These are phyloP conservation scores for Clavaria fumosa DNA, from an alignment of 768 basidiomycete species.

Conservation along the genomic window DNA sequence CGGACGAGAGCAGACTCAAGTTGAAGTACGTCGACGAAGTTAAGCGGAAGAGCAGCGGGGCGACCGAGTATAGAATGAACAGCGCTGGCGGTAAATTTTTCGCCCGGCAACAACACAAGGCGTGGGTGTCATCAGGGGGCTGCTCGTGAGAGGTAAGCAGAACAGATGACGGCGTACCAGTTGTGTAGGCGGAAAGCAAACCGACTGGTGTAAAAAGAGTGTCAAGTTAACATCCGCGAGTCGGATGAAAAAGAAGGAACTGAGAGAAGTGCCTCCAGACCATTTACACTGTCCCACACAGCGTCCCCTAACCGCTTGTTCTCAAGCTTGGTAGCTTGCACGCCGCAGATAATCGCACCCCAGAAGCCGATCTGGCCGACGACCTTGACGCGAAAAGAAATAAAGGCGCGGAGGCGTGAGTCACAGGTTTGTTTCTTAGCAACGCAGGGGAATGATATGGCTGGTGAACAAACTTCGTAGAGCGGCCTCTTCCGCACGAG, in stretches of 20 bases:
- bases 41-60: slow-evolving; percentile 70
- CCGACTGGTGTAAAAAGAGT: too few species aligned
- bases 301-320: slow-evolving; percentile 47
- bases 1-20: slow-evolving; percentile 67
- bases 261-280: slow-evolving; percentile 23
- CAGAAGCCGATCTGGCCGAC: slow-evolving; percentile 80
- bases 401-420: too few species aligned
- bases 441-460: too few species aligned
- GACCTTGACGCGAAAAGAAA: slow-evolving; percentile 29
- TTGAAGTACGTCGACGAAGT: slow-evolving; percentile 81
- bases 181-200: slow-evolving; percentile 26
- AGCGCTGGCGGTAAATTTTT: slow-evolving; percentile 43
- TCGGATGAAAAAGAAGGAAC: not conserved
- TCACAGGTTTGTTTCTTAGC: too few species aligned
- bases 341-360: slow-evolving; percentile 65
- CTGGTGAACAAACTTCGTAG: slow-evolving; percentile 40
- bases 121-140: too few species aligned
- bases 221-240: not conserved
- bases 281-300: slow-evolving; percentile 58
- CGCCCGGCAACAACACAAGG: too few species aligned
- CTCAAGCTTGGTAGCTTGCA: slow-evolving; percentile 64
- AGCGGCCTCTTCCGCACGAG: slow-evolving; percentile 66
- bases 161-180: slow-evolving; percentile 18
- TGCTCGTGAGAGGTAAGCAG: too few species aligned
- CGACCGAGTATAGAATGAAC: slow-evolving; percentile 74